These are phyloP conservation scores for Blastocrithidia nonstop DNA, from an alignment of 208 protist species.

Conservation along the genomic window DNA sequence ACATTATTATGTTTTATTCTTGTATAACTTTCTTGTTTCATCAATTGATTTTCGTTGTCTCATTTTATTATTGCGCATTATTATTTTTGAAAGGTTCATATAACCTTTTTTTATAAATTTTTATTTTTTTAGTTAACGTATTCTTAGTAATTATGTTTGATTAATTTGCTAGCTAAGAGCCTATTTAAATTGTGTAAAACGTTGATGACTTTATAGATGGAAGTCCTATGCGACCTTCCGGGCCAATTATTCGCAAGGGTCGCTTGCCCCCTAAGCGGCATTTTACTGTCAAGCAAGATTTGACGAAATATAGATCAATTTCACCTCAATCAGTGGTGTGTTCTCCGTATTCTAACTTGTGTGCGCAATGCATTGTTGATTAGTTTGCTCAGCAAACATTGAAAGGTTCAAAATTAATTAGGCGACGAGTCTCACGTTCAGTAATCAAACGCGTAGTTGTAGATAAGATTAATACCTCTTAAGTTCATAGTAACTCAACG, in stretches of 20 bases:
- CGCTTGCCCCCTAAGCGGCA: neutral
- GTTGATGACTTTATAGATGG: slow-evolving; percentile 19
- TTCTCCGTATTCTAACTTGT: neutral
- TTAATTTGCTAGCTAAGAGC: too few species aligned
- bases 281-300: neutral
- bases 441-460: neutral
- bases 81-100: too few species aligned
- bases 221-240: neutral
- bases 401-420: neutral
- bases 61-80: too few species aligned
- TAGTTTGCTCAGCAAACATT: neutral
- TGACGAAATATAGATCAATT: neutral
- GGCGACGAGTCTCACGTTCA: neutral
- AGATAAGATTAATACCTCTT: too few species aligned
- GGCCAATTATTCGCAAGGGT: neutral
- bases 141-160: too few species aligned
- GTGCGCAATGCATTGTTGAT: neutral
- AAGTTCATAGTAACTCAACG: too few species aligned
- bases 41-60: too few species aligned
- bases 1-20: too few species aligned
- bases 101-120: too few species aligned
- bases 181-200: slow-evolving; percentile 37
- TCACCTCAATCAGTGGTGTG: too few species aligned
- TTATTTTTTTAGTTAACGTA: too few species aligned
- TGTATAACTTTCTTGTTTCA: too few species aligned